Evolutionary conservation across 2,329 filamentous ascomycete species (phyloP).

Genomic region (Arachnomyces sp.): DNA sequence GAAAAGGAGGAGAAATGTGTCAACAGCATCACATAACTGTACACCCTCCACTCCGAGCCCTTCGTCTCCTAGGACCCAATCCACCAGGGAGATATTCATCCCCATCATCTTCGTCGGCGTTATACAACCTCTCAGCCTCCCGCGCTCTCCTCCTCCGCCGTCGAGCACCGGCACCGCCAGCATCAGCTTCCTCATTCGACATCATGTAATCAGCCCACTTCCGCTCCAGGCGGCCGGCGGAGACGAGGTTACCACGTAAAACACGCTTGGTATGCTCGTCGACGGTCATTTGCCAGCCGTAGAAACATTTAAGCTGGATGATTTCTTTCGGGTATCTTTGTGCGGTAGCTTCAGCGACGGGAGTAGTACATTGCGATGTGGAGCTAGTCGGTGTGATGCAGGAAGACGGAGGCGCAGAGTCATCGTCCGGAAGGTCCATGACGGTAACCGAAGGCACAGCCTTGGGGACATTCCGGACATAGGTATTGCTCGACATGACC

Average conservation of each 20-base stretch:
- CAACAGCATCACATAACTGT: constrained; percentile 51
- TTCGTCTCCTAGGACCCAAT: constrained; percentile 44
- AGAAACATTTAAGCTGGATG: constrained; percentile 85
- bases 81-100: constrained; percentile 28
- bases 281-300: constrained; percentile 89
- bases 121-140: constrained; percentile 72
- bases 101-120: constrained; percentile 68
- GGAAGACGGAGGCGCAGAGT: constrained; percentile 10
- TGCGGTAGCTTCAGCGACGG: neutral
- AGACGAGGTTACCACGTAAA: constrained; percentile 63
- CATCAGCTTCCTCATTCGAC: constrained; percentile 74
- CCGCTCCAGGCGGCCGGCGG: constrained; percentile 71
- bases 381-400: constrained; percentile 2
- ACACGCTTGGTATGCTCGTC: constrained; percentile 89
- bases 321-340: constrained; percentile 62
- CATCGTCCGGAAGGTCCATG: constrained; percentile 13
- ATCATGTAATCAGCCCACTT: constrained; percentile 97
- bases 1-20: neutral
- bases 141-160: constrained; percentile 68
- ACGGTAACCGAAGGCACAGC: constrained; percentile 24
- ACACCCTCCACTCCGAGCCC: constrained; percentile 59
- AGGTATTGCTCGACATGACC: constrained; percentile 75
- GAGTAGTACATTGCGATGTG: neutral
- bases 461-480: constrained; percentile 51
- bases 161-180: constrained; percentile 51